Percentiles rank a stretch among this genome's conserved stretches.
Evolutionary conservation across 1,139 yeast genomes (phyloP).

Genomic region (Scheffersomyces cryptocercus): DNA sequence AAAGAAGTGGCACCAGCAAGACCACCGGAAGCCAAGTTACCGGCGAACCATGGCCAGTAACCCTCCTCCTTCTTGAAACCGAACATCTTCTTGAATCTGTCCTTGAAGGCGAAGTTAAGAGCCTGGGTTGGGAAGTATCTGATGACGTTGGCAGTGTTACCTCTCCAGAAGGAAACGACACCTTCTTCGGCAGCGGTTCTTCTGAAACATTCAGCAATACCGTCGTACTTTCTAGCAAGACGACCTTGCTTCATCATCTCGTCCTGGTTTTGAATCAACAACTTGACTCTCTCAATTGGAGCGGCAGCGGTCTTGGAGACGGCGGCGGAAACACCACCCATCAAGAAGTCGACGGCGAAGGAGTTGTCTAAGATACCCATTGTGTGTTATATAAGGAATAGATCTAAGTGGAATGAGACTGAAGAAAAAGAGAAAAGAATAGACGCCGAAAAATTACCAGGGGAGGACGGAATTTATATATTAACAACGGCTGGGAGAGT

Average conservation of each 20-base stretch:
- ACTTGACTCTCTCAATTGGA: constrained; percentile 57
- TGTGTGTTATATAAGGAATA: background rate
- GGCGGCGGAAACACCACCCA: constrained; percentile 62
- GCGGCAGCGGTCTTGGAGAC: constrained; percentile 58
- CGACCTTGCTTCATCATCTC: constrained; percentile 58
- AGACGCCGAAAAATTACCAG: background rate
- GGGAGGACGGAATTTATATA: background rate
- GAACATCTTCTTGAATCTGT: constrained; percentile 51
- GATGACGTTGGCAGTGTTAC: constrained; percentile 57
- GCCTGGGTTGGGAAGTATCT: constrained; percentile 61
- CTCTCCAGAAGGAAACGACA: constrained; percentile 55
- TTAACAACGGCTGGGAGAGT: background rate
- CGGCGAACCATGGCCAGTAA: constrained; percentile 54
- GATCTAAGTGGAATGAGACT: background rate
- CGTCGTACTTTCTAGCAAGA: constrained; percentile 50
- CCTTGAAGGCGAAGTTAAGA: constrained; percentile 55
- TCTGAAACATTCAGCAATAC: constrained; percentile 52
- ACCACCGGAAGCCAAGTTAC: constrained; percentile 61
- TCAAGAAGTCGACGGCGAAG: constrained; percentile 40
- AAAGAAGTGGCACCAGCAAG: constrained; percentile 57
- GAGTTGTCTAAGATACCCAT: constrained; percentile 15
- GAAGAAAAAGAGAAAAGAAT: background rate
- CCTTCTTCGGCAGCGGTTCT: constrained; percentile 58
- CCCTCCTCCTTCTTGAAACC: constrained; percentile 54
- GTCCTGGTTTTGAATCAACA: constrained; percentile 55